Evolutionary conservation across 495 filamentous ascomycete species (phyloP), one percentile per base, ranked within the genome.

Genomic region (Trypethelium eluteriae): DNA sequence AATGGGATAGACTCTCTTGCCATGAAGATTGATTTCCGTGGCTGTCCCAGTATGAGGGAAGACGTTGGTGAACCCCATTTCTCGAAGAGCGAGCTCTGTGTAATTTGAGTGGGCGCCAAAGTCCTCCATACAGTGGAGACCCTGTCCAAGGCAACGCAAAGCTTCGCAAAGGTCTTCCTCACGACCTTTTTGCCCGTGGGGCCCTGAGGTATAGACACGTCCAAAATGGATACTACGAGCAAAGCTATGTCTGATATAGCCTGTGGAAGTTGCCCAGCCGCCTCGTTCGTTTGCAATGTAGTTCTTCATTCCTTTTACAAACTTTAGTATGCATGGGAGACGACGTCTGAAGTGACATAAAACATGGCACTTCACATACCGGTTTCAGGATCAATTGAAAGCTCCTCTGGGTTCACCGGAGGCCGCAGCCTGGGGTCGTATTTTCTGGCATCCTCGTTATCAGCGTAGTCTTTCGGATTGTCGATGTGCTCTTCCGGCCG

Each of bases 91-190:
- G 38, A 97, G 84, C 76, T 98, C 94, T 65, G 86, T 86, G 76
- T 98, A 96, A 74, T 98, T 98, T 46, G 89, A 93, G 74, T 98
- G 94, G 3, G 94, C 94, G 18, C 89, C 90, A 71, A 96, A 98
- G 74, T 98, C 93, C 75, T 98, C 94, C 62, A 98, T 81, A 69
- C 89, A 94, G 77, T 98, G 94, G 2, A 98, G 83, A 25, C 88
- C 89, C 76, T 98, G 94, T 0, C 94, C 94, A 5, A 98, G 81
- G 72, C 86, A 90, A 32, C 93, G 82, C 68, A 98, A 79, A 14
- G 93, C 94, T 76, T 98, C 94, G 72, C 83, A 93, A 2, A 98
- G 81, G 73, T 98, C 93, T 57, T 85, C 86, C 64, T 98, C 93
- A 63, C 86, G 88, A 39, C 91, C 91, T 35, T 81, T 82, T 59